Evolutionary conservation across 257 asterid species (phyloP), one percentile per base, ranked within the genome.

Genomic region (Anisodus acutangulus): DNA sequence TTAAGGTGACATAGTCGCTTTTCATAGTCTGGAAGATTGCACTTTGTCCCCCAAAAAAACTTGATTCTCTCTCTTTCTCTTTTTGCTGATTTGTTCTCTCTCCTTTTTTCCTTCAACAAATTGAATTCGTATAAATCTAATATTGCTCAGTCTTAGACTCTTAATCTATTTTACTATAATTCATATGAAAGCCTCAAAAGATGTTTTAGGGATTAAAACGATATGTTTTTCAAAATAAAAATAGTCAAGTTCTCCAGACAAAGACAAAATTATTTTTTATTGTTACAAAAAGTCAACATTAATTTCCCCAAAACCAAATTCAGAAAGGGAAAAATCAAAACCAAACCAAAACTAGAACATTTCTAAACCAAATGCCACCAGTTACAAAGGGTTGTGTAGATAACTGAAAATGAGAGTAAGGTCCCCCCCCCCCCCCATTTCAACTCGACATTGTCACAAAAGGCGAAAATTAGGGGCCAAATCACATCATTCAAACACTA

Each of bases 131-230:
- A 66, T 31, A 66, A 31, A 66, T 66, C 45, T 66, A 66, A 66
- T 66, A 16, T 66, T 66, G 47, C 6, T 31, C 10, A 17, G 45
- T 66, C 45, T 66, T 66, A 31, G 10, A 66, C 72, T 66, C 47
- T 9, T 66, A 31, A 66, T 35, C 71, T 64, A 64, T 11, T 64
- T 11, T 64, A 57, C 3, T 57, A 26, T 26, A 26, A 64, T 64
- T 17, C 71, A 64, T 64, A 31, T 64, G 39, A 64, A 66, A 66
- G 72, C 45, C 72, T 11, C 72, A 31, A 64, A 66, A 10, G 31
- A 66, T 66, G 4, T 66, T 66, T 66, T 66, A 66, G 72, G 72
- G 47, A 66, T 66, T 66, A n/a, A 66, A 66, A 66, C 11, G 45
- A 35, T 66, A 35, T 66, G 17, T 35, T 6, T 13, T 31, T 66